phyloP scores from a whole-genome alignment of 345 rosid genomes.

The Citrus australasica region DNA sequence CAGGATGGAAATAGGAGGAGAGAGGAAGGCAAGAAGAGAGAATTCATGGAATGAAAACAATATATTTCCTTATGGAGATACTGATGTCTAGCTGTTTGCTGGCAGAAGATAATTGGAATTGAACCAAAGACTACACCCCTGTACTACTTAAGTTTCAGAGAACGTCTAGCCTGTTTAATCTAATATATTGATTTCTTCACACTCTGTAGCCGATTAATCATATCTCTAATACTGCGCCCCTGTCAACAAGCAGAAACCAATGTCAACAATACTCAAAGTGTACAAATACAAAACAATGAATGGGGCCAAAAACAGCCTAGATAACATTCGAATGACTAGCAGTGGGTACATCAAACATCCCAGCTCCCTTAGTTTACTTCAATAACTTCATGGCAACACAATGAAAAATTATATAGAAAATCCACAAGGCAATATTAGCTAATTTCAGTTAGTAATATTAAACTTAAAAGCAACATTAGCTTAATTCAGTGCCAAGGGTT shows the following conservation, averaged over 20 bases:
- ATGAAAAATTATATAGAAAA: not conserved
- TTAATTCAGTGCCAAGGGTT: not conserved
- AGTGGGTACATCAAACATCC: not conserved
- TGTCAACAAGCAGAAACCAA: not conserved
- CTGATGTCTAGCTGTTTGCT: not conserved
- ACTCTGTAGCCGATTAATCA: not conserved
- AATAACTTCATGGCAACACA: not conserved
- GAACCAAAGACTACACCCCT: not conserved
- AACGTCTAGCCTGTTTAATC: not conserved
- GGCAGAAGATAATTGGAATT: not conserved
- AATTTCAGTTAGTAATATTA: not conserved
- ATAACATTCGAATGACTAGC: not conserved
- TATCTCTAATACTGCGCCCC: not conserved
- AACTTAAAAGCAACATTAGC: not conserved
- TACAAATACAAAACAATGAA: not conserved
- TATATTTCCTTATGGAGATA: not conserved
- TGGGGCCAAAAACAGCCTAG: not conserved
- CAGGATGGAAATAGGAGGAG: constrained; percentile 14
- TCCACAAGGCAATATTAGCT: not conserved
- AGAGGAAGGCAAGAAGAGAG: constrained; percentile 23
- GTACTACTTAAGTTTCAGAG: not conserved
- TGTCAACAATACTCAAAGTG: not conserved
- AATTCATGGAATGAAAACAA: constrained; percentile 32
- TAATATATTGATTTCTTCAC: not conserved
- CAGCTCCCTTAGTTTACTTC: not conserved